A percentile compares a stretch with the other conserved stretches of the same genome.
Conservation (phyloP, 441 rosid genomes). For the Hura crepitans region DNA sequence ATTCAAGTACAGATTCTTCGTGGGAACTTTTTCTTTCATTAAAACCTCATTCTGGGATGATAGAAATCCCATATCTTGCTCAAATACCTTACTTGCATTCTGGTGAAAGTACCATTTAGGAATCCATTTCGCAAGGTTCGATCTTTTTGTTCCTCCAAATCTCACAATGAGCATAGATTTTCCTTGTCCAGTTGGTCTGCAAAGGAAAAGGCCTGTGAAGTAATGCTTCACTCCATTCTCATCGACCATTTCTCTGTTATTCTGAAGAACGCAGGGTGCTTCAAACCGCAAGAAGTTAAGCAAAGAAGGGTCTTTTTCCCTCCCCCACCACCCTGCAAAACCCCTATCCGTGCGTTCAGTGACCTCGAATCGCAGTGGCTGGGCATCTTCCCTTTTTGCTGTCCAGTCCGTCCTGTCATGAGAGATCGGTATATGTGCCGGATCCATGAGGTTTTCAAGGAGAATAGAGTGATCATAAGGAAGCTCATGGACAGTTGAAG, state of each 20-base stretch:
- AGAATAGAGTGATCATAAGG: conserved; percentile 94
- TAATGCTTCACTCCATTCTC: conserved; percentile 65
- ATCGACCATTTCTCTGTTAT: conserved; percentile 54
- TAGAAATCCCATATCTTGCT: conserved; percentile 92
- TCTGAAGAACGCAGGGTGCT: conserved; percentile 79
- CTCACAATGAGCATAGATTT: conserved; percentile 89
- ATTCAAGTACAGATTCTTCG: conserved; percentile 68
- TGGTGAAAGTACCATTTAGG: conserved; percentile 88
- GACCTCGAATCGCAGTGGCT: conserved; percentile 67
- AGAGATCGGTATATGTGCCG: conserved; percentile 88
- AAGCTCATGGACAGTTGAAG: conserved; percentile 70
- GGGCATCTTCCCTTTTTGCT: conserved; percentile 82
- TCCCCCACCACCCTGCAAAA: conserved; percentile 91
- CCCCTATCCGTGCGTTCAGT: conserved; percentile 69
- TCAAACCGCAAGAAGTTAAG: conserved; percentile 59
- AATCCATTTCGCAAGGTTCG: conserved; percentile 43
- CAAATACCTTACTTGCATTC: conserved; percentile 77
- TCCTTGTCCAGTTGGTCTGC: conserved; percentile 94
- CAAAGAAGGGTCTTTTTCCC: conserved; percentile 46
- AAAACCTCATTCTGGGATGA: conserved; percentile 86
- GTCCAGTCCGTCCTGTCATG: conserved; percentile 85
- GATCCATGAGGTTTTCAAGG: conserved; percentile 95
- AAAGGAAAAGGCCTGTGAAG: conserved; percentile 74
- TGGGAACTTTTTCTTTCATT: conserved; percentile 72
- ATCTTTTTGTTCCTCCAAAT: conserved; percentile 67